Evolutionary conservation across 106 monocot species (phyloP), one percentile per base, ranked within the genome.

Genomic region (Acanthochlamys bracteata): DNA sequence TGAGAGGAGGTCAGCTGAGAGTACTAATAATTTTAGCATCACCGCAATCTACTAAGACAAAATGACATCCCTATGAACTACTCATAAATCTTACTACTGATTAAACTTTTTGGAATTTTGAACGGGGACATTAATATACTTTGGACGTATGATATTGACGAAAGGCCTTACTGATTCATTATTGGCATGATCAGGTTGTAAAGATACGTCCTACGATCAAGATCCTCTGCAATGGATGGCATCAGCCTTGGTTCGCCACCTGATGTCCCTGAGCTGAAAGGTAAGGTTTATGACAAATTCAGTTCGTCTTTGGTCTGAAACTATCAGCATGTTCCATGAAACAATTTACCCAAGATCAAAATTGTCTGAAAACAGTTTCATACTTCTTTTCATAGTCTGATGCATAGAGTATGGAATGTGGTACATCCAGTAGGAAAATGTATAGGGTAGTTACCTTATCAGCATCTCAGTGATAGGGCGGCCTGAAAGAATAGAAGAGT

Each of bases 221-320:
- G 27, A 62, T 63, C 63, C 51, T 64, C 71, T 21, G 61, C 23
- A 13, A 55, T 71, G 20, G 63, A 53, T 39, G 71, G 71, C 55
- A 71, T 71, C 4, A 71, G 42, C 42, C 64, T 71, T 40, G 53
- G 25, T n/a, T 71, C 63, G 16, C 71, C 71, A 24, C 40, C 57
- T 1, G 69, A 69, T n/a, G 69, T 69, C 24, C 69, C 69, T 0
- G 69, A 69, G 58, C 69, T 69, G 23, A 60, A 69, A 57, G 13
- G 58, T 11, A 58, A 22, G 4, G 3, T 57, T 21, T 7, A 58
- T 58, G 13, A 4, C 20, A 4, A 22, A n/a, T n/a, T n/a, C n/a
- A n/a, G n/a, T n/a, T n/a, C n/a, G n/a, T n/a, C n/a, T 59, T 4
- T 23, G 24, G 12, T 21, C 7, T 24, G 24, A n/a, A 24, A 59